phyloP scores from a whole-genome alignment of 305 asterid species.

The Fraxinus xanthoxyloides region DNA sequence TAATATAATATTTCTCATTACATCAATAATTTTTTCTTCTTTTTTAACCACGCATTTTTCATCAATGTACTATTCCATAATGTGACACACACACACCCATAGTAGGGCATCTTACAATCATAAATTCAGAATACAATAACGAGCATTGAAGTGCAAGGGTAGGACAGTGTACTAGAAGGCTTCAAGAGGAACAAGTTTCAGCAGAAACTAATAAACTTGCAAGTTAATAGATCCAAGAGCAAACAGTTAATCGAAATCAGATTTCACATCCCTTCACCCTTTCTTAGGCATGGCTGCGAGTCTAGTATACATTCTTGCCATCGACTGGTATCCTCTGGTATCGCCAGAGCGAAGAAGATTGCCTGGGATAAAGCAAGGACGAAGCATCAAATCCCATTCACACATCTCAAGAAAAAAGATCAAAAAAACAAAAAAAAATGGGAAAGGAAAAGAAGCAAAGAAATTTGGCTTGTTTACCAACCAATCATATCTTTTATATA shows the following conservation, averaged over 20 bases:
- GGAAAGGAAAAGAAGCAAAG: background rate
- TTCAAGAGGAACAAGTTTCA: background rate
- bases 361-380: constrained; percentile 36
- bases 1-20: too few relatives aligned
- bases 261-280: constrained; percentile 38
- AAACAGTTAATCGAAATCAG: background rate
- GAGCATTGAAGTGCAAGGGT: background rate
- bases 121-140: background rate
- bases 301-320: constrained; percentile 94
- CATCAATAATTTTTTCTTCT: too few relatives aligned
- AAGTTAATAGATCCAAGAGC: constrained; percentile 6
- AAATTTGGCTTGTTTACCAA: background rate
- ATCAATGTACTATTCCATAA: too few relatives aligned
- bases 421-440: background rate
- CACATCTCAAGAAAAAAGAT: background rate
- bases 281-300: constrained; percentile 96
- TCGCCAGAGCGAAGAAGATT: constrained; percentile 92
- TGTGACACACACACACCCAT: too few relatives aligned
- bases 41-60: too few relatives aligned
- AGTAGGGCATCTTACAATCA: background rate
- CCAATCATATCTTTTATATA: background rate
- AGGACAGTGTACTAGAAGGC: background rate
- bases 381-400: background rate
- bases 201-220: background rate
- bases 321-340: constrained; percentile 76